Base-by-base conservation (phyloP, 164 flowering plant genomes). In the Macadamia integrifolia region DNA sequence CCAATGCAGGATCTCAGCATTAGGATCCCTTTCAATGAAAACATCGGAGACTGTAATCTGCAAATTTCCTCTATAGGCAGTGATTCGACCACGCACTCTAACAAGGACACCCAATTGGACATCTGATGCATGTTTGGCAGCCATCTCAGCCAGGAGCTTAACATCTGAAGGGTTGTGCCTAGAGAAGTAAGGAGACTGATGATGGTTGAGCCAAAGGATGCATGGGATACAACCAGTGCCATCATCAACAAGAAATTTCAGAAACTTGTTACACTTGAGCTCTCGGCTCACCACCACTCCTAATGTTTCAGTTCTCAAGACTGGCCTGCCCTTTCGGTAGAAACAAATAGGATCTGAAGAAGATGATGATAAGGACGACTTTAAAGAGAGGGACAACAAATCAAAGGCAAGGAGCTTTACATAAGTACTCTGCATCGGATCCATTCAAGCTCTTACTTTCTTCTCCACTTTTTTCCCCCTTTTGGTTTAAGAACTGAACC, bases 191-290 rank as follows among this genome's bases (percentile, higher is more conserved):
- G 86, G 71, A 9, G 93, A 86, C 1, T 68, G 64, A 15, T 73
- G 75, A 1, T 92, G 96, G 79, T 90, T 90, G 73, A 90, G 89
- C 98, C 96, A 92, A 49, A 92, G 81, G 59, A 92, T 69, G 75
- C 98, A 92, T 35, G 81, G 71, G 61, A 88, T 62, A 70, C 83
- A 82, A n/a, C 87, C 94, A 32, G 91, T 87, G 60, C 98, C 96
- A 58, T 92, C 98, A 75, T 92, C 98, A 62, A 90, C 30, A 7
- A 72, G 29, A 81, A 92, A 88, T 30, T 83, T 84, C 60, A 92
- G 82, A 81, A 86, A 90, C 64, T 72, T 81, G 71, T 68, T 66
- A 64, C 84, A 81, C 58, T 86, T 88, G 42, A 62, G 78, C 23
- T 92, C 91, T 1, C 85, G 74, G 69, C 75, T 74, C 17, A 83